Base-by-base conservation (phyloP, 2,329 filamentous ascomycete genomes). In the Aspergillus thermomutatus region DNA sequence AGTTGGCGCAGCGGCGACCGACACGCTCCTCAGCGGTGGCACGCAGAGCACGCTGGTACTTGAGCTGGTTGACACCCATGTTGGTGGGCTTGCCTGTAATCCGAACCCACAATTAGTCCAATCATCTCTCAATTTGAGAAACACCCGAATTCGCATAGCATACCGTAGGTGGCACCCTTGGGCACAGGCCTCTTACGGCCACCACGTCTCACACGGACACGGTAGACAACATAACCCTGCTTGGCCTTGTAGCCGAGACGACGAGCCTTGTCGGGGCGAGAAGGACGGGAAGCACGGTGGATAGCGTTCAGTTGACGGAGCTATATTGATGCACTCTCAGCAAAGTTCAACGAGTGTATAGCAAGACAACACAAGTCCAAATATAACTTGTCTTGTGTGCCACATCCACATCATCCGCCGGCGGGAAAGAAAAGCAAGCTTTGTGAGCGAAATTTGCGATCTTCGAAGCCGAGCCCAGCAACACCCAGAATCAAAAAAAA, bases 251-350 rank as follows among this genome's bases (percentile, higher is more conserved):
- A 99, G 75, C 94, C 94, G 73, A 99, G 91, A 82, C 95, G 94
- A 83, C 94, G 94, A 78, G 95, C 94, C 91, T 99, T 99, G 86
- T 99, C 95, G 77, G 94, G 94, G 80, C 94, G 94, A 75, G 92
- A 96, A 72, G 94, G 94, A 75, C 93, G 92, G 75, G 92, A 95
- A 78, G 94, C 94, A 80, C 94, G 93, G 88, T 99, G 94, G 85
- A 97, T 94, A 82, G 97, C 92, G 84, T 97, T 96, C 84, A 97
- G 85, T 87, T 97, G 93, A 85, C 93, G 92, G 82, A 96, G 91
- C 93, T 97, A 94, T 93, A 92, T 93, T 94, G 83, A 94, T 94
- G 91, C 90, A 97, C 91, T 97, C 92, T 97, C 92, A 97, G 93
- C 91, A 88, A 92, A 85, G 91, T 95, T 97, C 92, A 97, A 96